phyloP scores from a whole-genome alignment of 352 stramenopile species.

The Phytophthora ohioensis region DNA sequence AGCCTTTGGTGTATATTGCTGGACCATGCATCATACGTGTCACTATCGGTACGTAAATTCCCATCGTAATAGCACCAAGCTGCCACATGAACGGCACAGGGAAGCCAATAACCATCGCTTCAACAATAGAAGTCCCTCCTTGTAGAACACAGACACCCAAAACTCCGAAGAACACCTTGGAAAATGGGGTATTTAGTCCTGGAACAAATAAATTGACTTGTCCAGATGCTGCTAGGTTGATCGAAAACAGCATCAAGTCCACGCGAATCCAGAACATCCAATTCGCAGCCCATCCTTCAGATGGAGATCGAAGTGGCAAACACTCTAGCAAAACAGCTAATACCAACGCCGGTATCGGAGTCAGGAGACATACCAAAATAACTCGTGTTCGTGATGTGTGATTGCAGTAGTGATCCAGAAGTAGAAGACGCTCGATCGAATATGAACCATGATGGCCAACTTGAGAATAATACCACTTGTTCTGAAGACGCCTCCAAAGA shows the following conservation, averaged over 20 bases:
- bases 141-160: background rate
- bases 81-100: conserved; percentile 3
- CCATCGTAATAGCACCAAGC: background rate
- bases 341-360: conserved; percentile 7
- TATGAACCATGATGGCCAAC: conserved; percentile 14
- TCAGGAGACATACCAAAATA: background rate
- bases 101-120: background rate
- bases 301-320: background rate
- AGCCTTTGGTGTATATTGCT: background rate
- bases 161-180: background rate
- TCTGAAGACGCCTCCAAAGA: background rate
- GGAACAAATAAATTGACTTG: background rate
- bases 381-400: background rate
- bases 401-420: conserved; percentile 12
- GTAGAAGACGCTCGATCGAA: conserved; percentile 13
- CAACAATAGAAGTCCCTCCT: background rate
- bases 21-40: background rate
- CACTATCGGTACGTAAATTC: background rate
- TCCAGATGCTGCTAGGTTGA: background rate
- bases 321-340: conserved; percentile 1
- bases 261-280: conserved; percentile 13
- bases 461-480: conserved; percentile 8
- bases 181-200: background rate
- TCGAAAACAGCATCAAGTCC: background rate
- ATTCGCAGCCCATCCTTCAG: conserved; percentile 1